A percentile compares a stretch with the other conserved stretches of the same genome.
These are phyloP conservation scores for Actinomucor elegans DNA, from an alignment of 371 early-diverging fungal genomes.

Conservation along the genomic window DNA sequence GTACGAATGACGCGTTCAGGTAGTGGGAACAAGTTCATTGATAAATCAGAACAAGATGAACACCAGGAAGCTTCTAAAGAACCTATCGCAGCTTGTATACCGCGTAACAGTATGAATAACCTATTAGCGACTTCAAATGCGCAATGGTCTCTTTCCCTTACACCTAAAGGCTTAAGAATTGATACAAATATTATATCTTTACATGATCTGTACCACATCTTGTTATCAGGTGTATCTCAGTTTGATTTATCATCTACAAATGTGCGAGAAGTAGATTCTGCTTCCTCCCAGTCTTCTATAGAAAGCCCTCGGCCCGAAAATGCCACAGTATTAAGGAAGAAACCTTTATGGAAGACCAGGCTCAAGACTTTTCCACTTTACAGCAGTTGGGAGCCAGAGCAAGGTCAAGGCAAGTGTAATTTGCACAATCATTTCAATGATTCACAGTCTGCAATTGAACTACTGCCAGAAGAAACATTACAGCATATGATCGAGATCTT, in stretches of 20 bases:
- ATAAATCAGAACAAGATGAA: background rate
- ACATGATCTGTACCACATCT: constrained; percentile 39
- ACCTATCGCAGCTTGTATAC: background rate
- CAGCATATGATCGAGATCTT: constrained; percentile 23
- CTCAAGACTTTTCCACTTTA: constrained; percentile 45
- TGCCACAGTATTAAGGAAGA: constrained; percentile 31
- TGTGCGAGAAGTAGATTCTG: background rate
- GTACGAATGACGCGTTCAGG: constrained; percentile 11
- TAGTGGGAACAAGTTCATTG: background rate
- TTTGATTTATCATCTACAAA: constrained; percentile 12
- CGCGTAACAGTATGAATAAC: background rate
- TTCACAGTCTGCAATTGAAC: too few species aligned
- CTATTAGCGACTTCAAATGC: constrained; percentile 12
- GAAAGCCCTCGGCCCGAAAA: constrained; percentile 13
- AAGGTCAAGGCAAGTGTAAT: background rate
- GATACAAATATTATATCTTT: constrained; percentile 46
- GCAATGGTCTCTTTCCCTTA: constrained; percentile 44
- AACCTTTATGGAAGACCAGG: constrained; percentile 39
- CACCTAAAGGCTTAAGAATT: constrained; percentile 39
- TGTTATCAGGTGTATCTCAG: constrained; percentile 38
- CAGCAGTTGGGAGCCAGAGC: constrained; percentile 42
- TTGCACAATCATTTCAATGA: too few species aligned
- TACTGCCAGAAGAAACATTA: constrained; percentile 14
- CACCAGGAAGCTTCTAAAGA: background rate
- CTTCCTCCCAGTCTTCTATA: constrained; percentile 26